These are phyloP conservation scores for Globisporangium cylindrosporum DNA, from an alignment of 352 stramenopile species.

Conservation along the genomic window DNA sequence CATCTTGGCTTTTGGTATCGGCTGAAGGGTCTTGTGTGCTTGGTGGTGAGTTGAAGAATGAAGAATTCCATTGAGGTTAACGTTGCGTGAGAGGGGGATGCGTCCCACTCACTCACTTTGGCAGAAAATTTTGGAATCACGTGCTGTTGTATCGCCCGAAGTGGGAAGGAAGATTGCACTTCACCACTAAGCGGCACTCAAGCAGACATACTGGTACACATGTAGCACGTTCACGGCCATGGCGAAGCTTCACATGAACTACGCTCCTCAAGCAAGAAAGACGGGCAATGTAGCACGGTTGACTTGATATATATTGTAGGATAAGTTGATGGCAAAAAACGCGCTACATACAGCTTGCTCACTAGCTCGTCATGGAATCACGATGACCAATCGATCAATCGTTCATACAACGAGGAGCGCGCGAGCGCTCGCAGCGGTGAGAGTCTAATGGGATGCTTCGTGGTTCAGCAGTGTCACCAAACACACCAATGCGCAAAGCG, in stretches of 20 bases:
- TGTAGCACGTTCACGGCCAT: not conserved
- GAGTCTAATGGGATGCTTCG: not conserved
- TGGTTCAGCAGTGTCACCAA: not conserved
- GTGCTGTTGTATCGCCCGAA: not conserved
- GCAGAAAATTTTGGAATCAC: not conserved
- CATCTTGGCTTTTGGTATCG: not conserved
- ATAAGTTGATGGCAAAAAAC: constrained; percentile 8
- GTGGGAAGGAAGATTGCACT: not conserved
- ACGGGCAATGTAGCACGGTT: not conserved
- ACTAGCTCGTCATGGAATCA: not conserved
- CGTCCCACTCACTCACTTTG: not conserved
- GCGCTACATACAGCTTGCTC: not conserved
- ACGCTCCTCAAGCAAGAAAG: not conserved
- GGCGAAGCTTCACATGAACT: not conserved
- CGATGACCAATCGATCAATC: not conserved
- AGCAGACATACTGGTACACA: too few relatives aligned
- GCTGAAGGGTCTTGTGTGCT: constrained; percentile 5
- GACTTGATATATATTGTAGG: constrained; percentile 4
- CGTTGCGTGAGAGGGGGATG: not conserved
- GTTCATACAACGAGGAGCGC: not conserved
- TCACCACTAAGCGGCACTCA: not conserved
- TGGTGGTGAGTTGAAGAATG: not conserved
- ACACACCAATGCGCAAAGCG: not conserved
- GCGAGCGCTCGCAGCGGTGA: not conserved
- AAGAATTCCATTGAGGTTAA: not conserved